Evolutionary conservation across 2,329 filamentous ascomycete species (phyloP), one percentile per base, ranked within the genome.

Genomic region (Aspergillus glaucus): DNA sequence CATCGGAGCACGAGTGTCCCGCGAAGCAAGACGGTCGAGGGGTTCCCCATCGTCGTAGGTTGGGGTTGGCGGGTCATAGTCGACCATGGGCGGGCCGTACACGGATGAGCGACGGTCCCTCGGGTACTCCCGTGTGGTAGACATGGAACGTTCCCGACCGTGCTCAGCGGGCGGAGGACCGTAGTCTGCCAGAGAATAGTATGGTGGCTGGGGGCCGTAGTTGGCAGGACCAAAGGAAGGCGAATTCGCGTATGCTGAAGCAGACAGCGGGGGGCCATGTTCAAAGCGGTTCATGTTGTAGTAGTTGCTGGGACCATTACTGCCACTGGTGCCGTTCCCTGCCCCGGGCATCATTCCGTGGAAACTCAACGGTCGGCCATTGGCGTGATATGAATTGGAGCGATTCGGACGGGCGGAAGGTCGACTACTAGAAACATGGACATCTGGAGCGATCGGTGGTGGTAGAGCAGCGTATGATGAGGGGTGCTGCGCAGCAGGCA

Each of bases 361-460:
- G 49, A 63, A 71, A 49, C 70, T 73, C 44, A 68, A 48, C 12
- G 71, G 70, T 45, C 69, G 62, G 34, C 55, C 56, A 52, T 59
- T 58, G 39, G 63, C 41, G 50, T 71, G 66, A 40, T 71, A 69
- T n/a, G 67, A 58, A 49, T 60, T 60, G 19, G 69, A 64, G 30
- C 64, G 63, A 51, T 54, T 51, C 21, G 55, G 48, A 39, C 66
- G 66, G 47, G 57, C 60, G 10, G 51, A 58, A 24, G 57, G 57
- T 47, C 58, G 63, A 50, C 43, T 59, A 50, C 56, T 58, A 45
- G 60, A 59, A 48, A 61, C 59, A 49, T 62, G 63, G 41, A 62
- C 60, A 49, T 65, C 67, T 19, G 37, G 10, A 19, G 37, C 15
- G 37, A 17, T 17, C 37, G 15, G 37, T 30, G 26, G 50, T 67